Base-by-base conservation (phyloP, 1,284 basidiomycete species). In the Ganoderma lucidum region DNA sequence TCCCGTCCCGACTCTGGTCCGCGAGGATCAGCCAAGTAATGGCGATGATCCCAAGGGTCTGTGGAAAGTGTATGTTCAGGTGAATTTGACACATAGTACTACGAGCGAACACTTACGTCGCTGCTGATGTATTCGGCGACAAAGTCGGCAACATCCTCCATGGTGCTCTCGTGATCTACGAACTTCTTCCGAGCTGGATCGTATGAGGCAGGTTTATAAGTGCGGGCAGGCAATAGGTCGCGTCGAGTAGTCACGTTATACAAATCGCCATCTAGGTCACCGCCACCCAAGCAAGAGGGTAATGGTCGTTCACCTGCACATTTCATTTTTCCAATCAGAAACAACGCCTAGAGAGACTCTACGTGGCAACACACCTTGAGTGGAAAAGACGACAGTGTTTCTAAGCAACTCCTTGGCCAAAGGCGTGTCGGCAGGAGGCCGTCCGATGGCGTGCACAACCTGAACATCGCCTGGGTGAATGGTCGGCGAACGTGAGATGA, bases 381-480 rank as follows among this genome's bases (percentile, higher is more conserved):
- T 83, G 39, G 87, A 87, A 74, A 91, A 91, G 2, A 91, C 88
- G 14, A 90, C 82, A 0, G 87, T 88, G 72, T 90, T 90, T 9
- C 80, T 75, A 15, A 90, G 75, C 1, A 84, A 82, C 73, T 90
- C 88, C 3, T 73, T 77, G 3, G 71, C 82, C 74, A 91, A 90
- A 19, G 83, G 84, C 2, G 86, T 87, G 4, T 81, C 84, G 8
- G 77, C 72, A 1, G 86, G 87, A 0, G 89, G 89, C 17, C 70
- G 71, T 9, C 90, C 90, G 39, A 93, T 90, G 0, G 89, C 90
- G 15, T 76, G 72, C 3, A 84, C 90, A 17, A 91, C 77, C 74
- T 88, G 88, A 2, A 91, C 87, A 75, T 93, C 91, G 0, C 90
- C 91, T 3, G 89, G 90, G 75, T 91, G 90, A 35, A 90, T 89